These are phyloP conservation scores for Colletotrichum sansevieriae DNA, from an alignment of 2,329 filamentous ascomycete species.

Conservation along the genomic window DNA sequence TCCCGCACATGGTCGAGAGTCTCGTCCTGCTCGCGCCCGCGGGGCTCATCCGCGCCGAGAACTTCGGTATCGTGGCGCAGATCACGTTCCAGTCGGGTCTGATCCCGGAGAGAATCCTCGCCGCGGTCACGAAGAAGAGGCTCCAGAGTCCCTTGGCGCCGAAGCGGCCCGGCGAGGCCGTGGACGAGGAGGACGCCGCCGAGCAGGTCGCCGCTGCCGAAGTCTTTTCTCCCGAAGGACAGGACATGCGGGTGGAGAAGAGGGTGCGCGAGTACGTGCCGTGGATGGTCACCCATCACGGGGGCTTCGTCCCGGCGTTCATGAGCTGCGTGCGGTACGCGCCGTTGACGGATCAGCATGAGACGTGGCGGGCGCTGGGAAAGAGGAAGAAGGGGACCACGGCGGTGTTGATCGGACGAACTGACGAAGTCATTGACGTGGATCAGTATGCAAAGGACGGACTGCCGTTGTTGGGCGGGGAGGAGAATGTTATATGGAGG, in stretches of 20 bases:
- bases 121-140: constrained; percentile 60
- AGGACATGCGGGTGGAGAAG: constrained; percentile 54
- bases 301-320: constrained; percentile 71
- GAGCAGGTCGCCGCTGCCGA: constrained; percentile 59
- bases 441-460: constrained; percentile 63
- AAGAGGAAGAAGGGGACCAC: constrained; percentile 57
- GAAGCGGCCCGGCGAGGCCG: constrained; percentile 45
- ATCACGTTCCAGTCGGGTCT: constrained; percentile 68
- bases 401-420: constrained; percentile 64
- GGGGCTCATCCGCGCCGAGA: constrained; percentile 74
- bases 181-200: constrained; percentile 41
- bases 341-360: constrained; percentile 66
- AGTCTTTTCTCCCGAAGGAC: constrained; percentile 49
- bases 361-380: constrained; percentile 63
- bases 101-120: constrained; percentile 65
- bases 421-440: constrained; percentile 66
- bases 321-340: constrained; percentile 68
- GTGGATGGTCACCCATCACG: constrained; percentile 70
- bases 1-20: constrained; percentile 76
- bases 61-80: constrained; percentile 63
- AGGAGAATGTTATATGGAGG: constrained; percentile 62
- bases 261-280: constrained; percentile 65
- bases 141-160: constrained; percentile 65
- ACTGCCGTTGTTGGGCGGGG: constrained; percentile 64
- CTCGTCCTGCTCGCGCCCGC: constrained; percentile 84